Evolutionary conservation across 345 rosid species (phyloP), one percentile per base, ranked within the genome.

Genomic region (Tarenaya hassleriana): DNA sequence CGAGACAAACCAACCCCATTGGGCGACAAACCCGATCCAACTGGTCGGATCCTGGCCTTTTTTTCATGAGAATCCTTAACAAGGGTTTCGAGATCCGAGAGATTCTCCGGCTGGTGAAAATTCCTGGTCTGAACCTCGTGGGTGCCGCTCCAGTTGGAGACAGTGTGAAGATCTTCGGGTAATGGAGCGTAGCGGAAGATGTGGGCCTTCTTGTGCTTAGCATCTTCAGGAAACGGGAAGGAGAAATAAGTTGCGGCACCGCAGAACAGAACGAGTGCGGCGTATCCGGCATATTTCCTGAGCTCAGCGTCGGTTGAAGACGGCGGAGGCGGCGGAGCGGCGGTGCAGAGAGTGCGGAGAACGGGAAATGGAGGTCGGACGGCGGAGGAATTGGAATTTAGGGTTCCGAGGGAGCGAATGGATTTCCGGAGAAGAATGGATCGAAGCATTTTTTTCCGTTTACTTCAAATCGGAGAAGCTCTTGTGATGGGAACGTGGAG

Each of bases 101-200:
- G 50, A 50, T 17, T 73, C 75, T 88, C 95, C 5, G 97, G 98
- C 69, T 92, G 97, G 67, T 77, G 77, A 52, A 88, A 92, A 48
- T 68, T 55, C 44, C 91, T 79, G 56, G 98, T 92, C 75, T 75
- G 95, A 16, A 92, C 98, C 85, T 92, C 98, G 70, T 92, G 95
- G 52, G 97, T 88, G 10, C 94, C 94, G 34, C 98, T 92, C 98
- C 95, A 88, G 64, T 92, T 92, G 62, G 98, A 83, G 18, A 92
- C 83, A 7, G 83, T 81, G 68, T 92, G 97, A 41, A 92, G 95
- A 58, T 92, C 98, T 10, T 88, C 98, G 1, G 97, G 95, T 10
- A 92, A 60, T 0, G 95, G 97, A 33, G 98, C 95, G 52, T 85
- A 85, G 0, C 95, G 86, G 72, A 92, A 92, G 71, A 88, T 56